Evolutionary conservation across 306 rosid species (phyloP).

Genomic region (Vicia villosa): DNA sequence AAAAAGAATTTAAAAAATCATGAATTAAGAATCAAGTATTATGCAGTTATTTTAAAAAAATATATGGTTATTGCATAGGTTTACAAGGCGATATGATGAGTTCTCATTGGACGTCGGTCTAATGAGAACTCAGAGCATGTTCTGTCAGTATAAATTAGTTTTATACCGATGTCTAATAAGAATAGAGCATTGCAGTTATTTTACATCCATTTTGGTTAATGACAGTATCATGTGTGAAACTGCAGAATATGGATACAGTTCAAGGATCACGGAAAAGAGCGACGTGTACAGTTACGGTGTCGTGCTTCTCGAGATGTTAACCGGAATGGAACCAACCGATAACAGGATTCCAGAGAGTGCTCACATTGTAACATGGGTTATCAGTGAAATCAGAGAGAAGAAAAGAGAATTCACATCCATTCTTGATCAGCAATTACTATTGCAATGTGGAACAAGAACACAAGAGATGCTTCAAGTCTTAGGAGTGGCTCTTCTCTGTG

Average conservation of each 20-base stretch:
- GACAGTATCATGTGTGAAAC: conserved; percentile 28
- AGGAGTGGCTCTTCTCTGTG: conserved; percentile 88
- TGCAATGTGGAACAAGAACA: conserved; percentile 79
- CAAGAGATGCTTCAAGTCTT: conserved; percentile 92
- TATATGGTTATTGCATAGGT: no score
- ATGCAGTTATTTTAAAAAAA: no score
- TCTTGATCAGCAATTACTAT: conserved; percentile 72
- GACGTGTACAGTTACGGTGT: conserved; percentile 96
- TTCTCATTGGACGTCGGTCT: not conserved
- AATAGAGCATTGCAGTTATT: not conserved
- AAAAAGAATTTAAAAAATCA: not conserved
- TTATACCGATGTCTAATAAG: not conserved
- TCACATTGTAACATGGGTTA: conserved; percentile 81
- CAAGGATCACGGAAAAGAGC: conserved; percentile 91
- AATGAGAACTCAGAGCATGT: no score
- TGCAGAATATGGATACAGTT: conserved; percentile 96
- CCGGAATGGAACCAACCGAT: conserved; percentile 81
- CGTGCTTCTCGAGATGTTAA: conserved; percentile 78
- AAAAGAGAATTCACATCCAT: conserved; percentile 58
- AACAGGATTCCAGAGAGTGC: conserved; percentile 69
- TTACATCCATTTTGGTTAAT: conserved; percentile 22
- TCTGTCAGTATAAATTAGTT: not conserved
- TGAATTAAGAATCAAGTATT: not conserved
- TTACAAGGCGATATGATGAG: not conserved
- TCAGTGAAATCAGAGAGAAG: conserved; percentile 61